phyloP scores from a whole-genome alignment of 805 yeast genomes.

The Barnettozyma siamensis region DNA sequence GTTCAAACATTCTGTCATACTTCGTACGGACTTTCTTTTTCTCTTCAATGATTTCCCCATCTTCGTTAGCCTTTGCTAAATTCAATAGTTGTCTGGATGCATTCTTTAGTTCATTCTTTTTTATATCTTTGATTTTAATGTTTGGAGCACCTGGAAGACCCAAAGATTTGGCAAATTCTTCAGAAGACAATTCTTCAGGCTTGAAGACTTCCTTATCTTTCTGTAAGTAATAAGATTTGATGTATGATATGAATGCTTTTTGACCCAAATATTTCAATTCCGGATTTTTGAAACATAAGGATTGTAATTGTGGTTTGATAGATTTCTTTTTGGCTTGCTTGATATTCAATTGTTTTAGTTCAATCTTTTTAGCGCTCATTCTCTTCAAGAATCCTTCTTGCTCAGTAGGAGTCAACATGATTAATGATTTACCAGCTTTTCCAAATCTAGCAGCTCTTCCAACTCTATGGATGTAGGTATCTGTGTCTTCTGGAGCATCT shows the following conservation, averaged over 20 bases:
- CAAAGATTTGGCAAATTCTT: conserved; percentile 76
- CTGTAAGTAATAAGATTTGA: conserved; percentile 78
- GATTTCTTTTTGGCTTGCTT: conserved; percentile 65
- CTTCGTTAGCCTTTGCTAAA: conserved; percentile 51
- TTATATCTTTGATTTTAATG: conserved; percentile 59
- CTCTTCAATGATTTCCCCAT: conserved; percentile 47
- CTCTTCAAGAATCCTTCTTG: conserved; percentile 68
- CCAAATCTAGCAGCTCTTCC: conserved; percentile 97
- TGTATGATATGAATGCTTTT: conserved; percentile 90
- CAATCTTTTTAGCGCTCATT: conserved; percentile 57
- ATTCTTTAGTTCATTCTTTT: conserved; percentile 65
- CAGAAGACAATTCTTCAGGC: conserved; percentile 69
- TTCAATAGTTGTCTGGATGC: conserved; percentile 64
- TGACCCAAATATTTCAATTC: conserved; percentile 91
- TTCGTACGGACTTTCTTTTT: conserved; percentile 63
- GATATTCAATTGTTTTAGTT: conserved; percentile 66
- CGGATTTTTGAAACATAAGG: conserved; percentile 86
- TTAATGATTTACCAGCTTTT: conserved; percentile 73
- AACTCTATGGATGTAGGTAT: conserved; percentile 86
- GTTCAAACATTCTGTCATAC: conserved; percentile 92
- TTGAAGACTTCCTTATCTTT: conserved; percentile 83
- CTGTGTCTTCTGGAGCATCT: conserved; percentile 94
- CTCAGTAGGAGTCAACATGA: conserved; percentile 82
- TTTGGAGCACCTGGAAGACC: conserved; percentile 97
- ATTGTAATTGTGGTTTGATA: conserved; percentile 79